Base-by-base conservation (phyloP, 2,329 filamentous ascomycete species). In the Endocalyx cinctus region DNA sequence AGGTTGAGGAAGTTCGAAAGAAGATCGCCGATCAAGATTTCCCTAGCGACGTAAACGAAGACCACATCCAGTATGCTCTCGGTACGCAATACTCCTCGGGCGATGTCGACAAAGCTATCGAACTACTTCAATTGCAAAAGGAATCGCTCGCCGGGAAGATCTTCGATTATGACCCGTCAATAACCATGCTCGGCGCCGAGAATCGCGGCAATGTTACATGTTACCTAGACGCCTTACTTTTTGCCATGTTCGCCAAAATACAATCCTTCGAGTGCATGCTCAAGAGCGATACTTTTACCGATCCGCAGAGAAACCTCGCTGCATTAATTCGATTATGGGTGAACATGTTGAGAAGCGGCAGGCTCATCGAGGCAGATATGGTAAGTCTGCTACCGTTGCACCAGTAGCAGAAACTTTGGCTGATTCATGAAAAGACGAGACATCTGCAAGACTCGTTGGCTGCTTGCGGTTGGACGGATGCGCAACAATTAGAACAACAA, bases 251-350 rank as follows among this genome's bases (percentile, higher is more conserved):
- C 57, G 84, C 86, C 13, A 82, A 86, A 39, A 71, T 96, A 23
- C 83, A 87, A 46, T 89, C 84, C 43, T 98, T 95, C 57, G 90
- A 97, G 59, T 87, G 84, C 30, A 94, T 97, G 71, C 70, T 96
- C 20, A 89, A 86, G 57, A 83, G 82, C 37, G 79, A 82, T 6
- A 86, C 87, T 41, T 73, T 79, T 17, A 84, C 92, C 40, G 79
- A 87, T 42, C 61, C 67, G 10, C 77, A 82, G 42, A 79, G 77
- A 47, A 85, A 80, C 47, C 67, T 98, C 33, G 82, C 82, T n/a
- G 79, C 80, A 8, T 61, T 94, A 15, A 59, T 97, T 31, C 77
- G 90, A 33, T 66, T 97, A 29, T 98, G 90, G 87, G 89, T 97
- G 28, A 97, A 97, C 52, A 75, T 96, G 70, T 61, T 97, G 42